Evolutionary conservation across 2,329 filamentous ascomycete species (phyloP).

Genomic region (Purpureocillium lavendulum): DNA sequence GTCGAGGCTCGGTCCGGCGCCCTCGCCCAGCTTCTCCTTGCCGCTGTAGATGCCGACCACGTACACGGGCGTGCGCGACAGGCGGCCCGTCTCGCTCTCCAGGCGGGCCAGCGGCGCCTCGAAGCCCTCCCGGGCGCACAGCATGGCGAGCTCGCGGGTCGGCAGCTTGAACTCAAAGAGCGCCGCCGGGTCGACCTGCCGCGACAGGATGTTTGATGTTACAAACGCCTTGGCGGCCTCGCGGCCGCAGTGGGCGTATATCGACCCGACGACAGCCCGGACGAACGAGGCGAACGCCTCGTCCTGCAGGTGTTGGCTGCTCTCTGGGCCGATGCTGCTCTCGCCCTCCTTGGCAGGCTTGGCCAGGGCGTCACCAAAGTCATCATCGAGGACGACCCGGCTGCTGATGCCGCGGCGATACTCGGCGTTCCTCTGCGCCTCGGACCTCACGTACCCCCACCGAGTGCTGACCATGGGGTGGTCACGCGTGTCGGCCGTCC

Average conservation of each 20-base stretch:
- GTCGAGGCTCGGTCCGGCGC: constrained; percentile 67
- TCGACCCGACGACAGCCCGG: constrained; percentile 71
- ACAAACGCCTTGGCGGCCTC: constrained; percentile 76
- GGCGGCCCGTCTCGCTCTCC: constrained; percentile 81
- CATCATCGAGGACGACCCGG: constrained; percentile 72
- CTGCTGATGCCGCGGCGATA: constrained; percentile 64
- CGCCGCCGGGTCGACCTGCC: constrained; percentile 64
- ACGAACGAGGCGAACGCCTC: constrained; percentile 68
- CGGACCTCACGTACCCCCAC: constrained; percentile 44
- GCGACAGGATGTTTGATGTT: constrained; percentile 71
- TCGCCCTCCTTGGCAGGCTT: constrained; percentile 14
- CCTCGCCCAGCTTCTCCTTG: constrained; percentile 85
- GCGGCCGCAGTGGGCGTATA: constrained; percentile 79
- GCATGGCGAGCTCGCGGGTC: constrained; percentile 69
- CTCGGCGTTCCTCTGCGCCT: constrained; percentile 34
- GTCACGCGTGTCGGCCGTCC: constrained; percentile 41
- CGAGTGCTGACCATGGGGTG: constrained; percentile 35
- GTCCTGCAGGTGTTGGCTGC: constrained; percentile 63
- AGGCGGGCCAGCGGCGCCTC: constrained; percentile 79
- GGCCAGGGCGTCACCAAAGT: constrained; percentile 59
- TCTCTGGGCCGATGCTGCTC: constrained; percentile 18
- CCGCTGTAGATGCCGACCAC: constrained; percentile 93
- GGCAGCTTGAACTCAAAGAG: constrained; percentile 83
- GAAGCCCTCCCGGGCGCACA: constrained; percentile 87
- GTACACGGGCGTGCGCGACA: constrained; percentile 79